These are phyloP conservation scores for Platanus orientalis DNA, from an alignment of 164 flowering plant genomes.

Conservation along the genomic window DNA sequence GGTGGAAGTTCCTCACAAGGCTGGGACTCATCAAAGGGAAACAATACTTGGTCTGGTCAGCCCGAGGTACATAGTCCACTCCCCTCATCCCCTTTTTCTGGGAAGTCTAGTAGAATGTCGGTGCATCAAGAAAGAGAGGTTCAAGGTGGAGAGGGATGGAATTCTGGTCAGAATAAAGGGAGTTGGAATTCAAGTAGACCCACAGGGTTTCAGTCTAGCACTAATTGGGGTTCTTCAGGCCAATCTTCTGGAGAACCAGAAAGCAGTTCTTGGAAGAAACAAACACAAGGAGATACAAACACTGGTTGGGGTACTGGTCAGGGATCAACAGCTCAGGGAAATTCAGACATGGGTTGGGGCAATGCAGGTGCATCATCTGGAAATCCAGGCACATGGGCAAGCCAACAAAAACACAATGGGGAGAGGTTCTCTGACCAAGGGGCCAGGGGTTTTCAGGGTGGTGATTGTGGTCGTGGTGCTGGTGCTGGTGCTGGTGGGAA, in stretches of 20 bases:
- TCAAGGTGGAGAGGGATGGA: constrained; percentile 26
- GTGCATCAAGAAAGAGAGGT: constrained; percentile 22
- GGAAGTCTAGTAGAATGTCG: constrained; percentile 21
- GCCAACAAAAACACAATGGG: constrained; percentile 35
- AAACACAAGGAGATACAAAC: constrained; percentile 14
- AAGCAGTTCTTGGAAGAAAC: constrained; percentile 11
- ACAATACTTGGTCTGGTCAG: constrained; percentile 27
- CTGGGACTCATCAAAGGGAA: constrained; percentile 29
- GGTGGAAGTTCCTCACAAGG: constrained; percentile 17
- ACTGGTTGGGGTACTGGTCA: constrained; percentile 25
- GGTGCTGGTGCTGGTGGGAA: constrained; percentile 40
- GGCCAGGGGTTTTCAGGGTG: constrained; percentile 38
- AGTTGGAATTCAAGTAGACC: constrained; percentile 19
- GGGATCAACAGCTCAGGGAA: constrained; percentile 21
- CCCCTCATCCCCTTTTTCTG: constrained; percentile 24
- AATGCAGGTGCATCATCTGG: constrained; percentile 10
- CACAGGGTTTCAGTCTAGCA: constrained; percentile 11
- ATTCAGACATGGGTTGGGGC: constrained; percentile 25
- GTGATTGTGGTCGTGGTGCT: constrained; percentile 37
- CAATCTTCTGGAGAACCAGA: constrained; percentile 22
- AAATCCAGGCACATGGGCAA: constrained; percentile 40
- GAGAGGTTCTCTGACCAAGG: constrained; percentile 36
- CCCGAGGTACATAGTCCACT: constrained; percentile 21
- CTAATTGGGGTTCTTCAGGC: constrained; percentile 19
- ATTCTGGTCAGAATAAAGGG: constrained; percentile 24